A percentile compares a stretch with the other conserved stretches of the same genome.
Conservation (phyloP, 441 rosid species). For the Pelargonium australe region DNA sequence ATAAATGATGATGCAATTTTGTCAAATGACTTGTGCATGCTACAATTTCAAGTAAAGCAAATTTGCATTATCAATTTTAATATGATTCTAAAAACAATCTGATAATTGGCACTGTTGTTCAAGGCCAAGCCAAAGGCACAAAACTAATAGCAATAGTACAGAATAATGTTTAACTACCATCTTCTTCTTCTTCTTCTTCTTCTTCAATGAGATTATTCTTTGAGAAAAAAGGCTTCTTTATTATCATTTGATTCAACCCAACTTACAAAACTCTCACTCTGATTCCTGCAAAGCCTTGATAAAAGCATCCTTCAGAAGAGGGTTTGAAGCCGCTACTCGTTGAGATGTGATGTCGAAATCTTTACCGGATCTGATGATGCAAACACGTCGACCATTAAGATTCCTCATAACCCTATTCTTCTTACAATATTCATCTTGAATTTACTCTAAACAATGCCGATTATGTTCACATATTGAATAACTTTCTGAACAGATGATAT, state of each 20-base stretch:
- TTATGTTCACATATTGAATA: too few relatives aligned
- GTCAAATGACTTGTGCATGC: slow-evolving; percentile 5
- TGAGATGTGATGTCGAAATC: slow-evolving; percentile 73
- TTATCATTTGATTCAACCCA: neutral
- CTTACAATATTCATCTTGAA: neutral
- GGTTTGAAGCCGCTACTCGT: slow-evolving; percentile 84
- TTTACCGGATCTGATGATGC: slow-evolving; percentile 73
- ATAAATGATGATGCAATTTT: neutral
- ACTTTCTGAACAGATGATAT: too few relatives aligned
- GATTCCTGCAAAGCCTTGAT: slow-evolving; percentile 48
- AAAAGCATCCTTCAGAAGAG: slow-evolving; percentile 61
- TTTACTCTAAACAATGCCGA: too few relatives aligned
- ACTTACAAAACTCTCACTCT: slow-evolving; percentile 29
- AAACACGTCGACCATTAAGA: slow-evolving; percentile 14
- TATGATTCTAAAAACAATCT: slow-evolving; percentile 5
- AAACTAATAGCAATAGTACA: slow-evolving; percentile 11
- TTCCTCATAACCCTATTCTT: slow-evolving; percentile 5
- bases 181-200: too few relatives aligned
- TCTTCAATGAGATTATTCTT: neutral
- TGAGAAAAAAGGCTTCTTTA: slow-evolving; percentile 4
- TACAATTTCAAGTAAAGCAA: neutral
- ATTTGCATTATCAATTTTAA: slow-evolving; percentile 8
- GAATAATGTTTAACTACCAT: neutral
- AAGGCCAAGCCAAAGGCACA: neutral
- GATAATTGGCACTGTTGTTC: neutral